Evolutionary conservation across 345 rosid genomes (phyloP).

Genomic region (Euphorbia pulcherrima): DNA sequence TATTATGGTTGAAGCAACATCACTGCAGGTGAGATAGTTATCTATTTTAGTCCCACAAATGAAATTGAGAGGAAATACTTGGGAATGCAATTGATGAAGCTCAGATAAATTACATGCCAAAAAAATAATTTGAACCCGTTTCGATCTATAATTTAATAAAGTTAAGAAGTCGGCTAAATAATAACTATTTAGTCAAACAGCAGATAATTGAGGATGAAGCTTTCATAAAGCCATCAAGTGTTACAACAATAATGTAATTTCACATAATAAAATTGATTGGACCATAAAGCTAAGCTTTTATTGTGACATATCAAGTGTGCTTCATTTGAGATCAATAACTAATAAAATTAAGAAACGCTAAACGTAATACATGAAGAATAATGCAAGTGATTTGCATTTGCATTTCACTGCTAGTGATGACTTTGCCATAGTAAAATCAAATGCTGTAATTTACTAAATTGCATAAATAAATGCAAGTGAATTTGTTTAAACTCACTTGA

Average conservation of each 20-base stretch:
- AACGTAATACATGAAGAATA: conserved; percentile 1
- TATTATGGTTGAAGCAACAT: conserved; percentile 27
- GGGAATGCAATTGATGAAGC: no score
- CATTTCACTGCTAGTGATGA: conserved; percentile 10
- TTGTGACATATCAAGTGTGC: background rate
- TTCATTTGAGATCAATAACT: no score
- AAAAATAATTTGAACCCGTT: no score
- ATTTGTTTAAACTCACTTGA: conserved; percentile 39
- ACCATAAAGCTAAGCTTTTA: background rate
- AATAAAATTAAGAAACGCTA: conserved; percentile 2
- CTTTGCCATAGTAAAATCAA: conserved; percentile 2
- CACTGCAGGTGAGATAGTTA: conserved; percentile 32
- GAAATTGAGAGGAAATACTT: conserved; percentile 5
- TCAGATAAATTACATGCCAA: no score
- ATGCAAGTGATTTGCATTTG: conserved; percentile 10
- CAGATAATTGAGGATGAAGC: background rate
- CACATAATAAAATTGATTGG: background rate
- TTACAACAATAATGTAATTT: no score
- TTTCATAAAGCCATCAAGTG: background rate
- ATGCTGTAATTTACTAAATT: conserved; percentile 22
- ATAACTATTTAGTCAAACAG: background rate
- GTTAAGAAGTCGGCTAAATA: no score
- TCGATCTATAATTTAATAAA: no score
- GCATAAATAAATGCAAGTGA: background rate
- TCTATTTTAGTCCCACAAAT: conserved; percentile 21